phyloP scores from a whole-genome alignment of 2,329 filamentous ascomycete genomes.

The Pseudogymnoascus sp. region DNA sequence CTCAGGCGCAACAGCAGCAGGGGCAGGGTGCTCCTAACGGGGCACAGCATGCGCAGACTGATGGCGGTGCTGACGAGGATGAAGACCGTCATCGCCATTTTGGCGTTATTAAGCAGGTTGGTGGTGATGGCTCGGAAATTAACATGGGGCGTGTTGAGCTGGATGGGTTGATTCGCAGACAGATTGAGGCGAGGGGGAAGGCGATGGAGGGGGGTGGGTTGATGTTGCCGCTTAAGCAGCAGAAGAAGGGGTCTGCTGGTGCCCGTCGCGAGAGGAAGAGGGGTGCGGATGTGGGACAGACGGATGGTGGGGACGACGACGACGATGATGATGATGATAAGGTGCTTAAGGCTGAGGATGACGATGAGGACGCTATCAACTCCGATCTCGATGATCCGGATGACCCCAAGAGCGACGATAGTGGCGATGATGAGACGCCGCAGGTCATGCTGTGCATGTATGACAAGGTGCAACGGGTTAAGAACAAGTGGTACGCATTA shows the following conservation, averaged over 20 bases:
- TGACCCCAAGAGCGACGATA: conserved; percentile 74
- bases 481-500: conserved; percentile 77
- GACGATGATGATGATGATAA: conserved; percentile 50
- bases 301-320: conserved; percentile 56
- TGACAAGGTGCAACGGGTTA: conserved; percentile 97
- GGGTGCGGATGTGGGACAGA: conserved; percentile 18
- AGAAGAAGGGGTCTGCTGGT: conserved; percentile 24
- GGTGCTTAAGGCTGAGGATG: conserved; percentile 43
- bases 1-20: conserved; percentile 29
- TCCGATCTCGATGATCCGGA: conserved; percentile 95
- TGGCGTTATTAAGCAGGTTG: conserved; percentile 52
- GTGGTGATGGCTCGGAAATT: conserved; percentile 45
- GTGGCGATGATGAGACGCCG: conserved; percentile 78
- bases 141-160: conserved; percentile 56
- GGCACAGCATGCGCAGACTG: conserved; percentile 57
- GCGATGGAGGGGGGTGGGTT: conserved; percentile 68
- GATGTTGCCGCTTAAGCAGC: conserved; percentile 59
- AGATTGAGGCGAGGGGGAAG: conserved; percentile 58
- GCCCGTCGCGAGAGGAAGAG: conserved; percentile 13
- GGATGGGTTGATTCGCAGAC: conserved; percentile 61
- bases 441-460: conserved; percentile 99
- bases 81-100: conserved; percentile 29
- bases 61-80: conserved; percentile 60
- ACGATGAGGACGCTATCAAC: conserved; percentile 95
- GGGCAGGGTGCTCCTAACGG: conserved; percentile 33